Conservation (phyloP, 306 rosid genomes). For the Oxytropis ochrocephala region DNA sequence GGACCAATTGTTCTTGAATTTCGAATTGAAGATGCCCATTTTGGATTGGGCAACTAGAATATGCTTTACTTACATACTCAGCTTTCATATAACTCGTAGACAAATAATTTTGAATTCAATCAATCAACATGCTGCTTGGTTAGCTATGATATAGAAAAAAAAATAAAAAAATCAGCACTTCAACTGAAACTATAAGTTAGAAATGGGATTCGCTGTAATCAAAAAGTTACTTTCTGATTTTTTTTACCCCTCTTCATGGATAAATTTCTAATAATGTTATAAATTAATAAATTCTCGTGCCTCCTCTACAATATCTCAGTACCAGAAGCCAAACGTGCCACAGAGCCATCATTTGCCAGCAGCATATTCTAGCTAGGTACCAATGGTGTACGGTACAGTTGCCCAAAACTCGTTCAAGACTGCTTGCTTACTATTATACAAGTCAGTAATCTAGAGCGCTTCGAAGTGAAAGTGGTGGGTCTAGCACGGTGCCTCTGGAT, state of each 20-base stretch:
- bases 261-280: conserved; percentile 18
- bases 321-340: conserved; percentile 5
- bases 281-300: conserved; percentile 17
- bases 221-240: background rate
- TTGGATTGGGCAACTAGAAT: background rate
- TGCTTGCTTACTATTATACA: conserved; percentile 8
- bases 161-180: background rate
- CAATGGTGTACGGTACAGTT: background rate
- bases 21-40: background rate
- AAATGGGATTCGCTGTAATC: background rate
- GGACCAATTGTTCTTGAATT: background rate
- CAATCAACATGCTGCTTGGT: background rate
- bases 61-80: background rate
- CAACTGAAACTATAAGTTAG: conserved; percentile 13
- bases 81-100: background rate
- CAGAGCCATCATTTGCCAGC: background rate
- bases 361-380: background rate
- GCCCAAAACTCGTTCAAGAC: conserved; percentile 9
- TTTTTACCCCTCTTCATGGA: background rate
- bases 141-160: background rate
- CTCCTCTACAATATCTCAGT: conserved; percentile 5
- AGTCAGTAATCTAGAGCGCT: conserved; percentile 46
- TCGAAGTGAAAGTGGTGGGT: conserved; percentile 49
- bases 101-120: background rate
- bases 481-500: conserved; percentile 40